Conservation (phyloP, 2,329 filamentous ascomycete species). For the Byssochlamys sp. region DNA sequence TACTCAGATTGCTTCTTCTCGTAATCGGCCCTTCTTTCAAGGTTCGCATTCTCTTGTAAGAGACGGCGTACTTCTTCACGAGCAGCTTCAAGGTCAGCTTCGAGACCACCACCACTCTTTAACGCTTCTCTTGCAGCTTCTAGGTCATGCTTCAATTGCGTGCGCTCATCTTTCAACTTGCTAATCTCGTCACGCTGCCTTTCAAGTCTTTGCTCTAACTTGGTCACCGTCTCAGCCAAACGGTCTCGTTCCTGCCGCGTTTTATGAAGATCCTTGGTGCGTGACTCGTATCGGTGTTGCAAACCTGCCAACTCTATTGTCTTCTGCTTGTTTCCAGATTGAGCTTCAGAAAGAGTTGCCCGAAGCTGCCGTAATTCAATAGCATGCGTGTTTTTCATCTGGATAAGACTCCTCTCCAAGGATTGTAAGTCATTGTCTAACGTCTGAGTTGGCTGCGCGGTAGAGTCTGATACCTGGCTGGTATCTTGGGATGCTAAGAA, state of each 20-base stretch:
- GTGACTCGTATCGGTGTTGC: conserved; percentile 38
- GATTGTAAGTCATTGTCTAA: conserved; percentile 19
- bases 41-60: conserved; percentile 23
- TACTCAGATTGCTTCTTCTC: conserved; percentile 37
- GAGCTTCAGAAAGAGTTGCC: conserved; percentile 15
- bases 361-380: conserved; percentile 23
- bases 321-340: conserved; percentile 22
- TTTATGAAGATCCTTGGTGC: conserved; percentile 27
- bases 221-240: conserved; percentile 19
- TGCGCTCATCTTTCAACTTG: conserved; percentile 33
- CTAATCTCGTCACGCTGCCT: conserved; percentile 28
- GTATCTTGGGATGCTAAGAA: conserved; percentile 26
- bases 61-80: conserved; percentile 32
- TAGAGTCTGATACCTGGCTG: conserved; percentile 28
- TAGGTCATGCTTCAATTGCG: conserved; percentile 28
- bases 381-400: conserved; percentile 22
- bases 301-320: conserved; percentile 25
- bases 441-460: conserved; percentile 21
- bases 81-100: conserved; percentile 32
- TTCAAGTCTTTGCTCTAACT: conserved; percentile 23
- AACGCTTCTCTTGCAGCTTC: conserved; percentile 30
- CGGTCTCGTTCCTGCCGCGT: conserved; percentile 28
- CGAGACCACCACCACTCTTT: conserved; percentile 30
- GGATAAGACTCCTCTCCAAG: conserved; percentile 20
- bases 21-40: conserved; percentile 32